Base-by-base conservation (phyloP, 768 basidiomycete species). In the Crassisporium funariophilum region DNA sequence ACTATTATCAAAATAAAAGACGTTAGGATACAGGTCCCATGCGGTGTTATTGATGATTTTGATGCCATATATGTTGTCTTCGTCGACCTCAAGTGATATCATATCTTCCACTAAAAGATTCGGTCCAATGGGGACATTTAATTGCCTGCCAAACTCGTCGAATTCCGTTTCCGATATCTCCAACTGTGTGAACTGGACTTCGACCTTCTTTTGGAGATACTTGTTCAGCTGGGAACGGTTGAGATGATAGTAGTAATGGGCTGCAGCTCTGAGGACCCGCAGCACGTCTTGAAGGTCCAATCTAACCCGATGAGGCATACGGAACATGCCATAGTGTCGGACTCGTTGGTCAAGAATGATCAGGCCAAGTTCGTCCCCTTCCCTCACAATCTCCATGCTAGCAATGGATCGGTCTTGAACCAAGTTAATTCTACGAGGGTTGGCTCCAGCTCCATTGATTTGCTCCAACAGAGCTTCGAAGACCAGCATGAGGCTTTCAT, bases 1-100 rank as follows among this genome's bases (percentile, higher is more conserved):
- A 41, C 55, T 55, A 34, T 55, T 49, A 41, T 66, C 58, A 41
- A 66, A 66, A 39, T 62, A 65, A 38, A 65, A 65, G 10, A 64
- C 27, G 35, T 50, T 52, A 3, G 53, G 45, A 39, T 61, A 65
- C 3, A 68, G 47, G 35, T 52, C 38, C 11, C 24, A 10, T 5
- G 39, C 39, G 13, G 53, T 47, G n/a, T 56, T 48, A 47, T 68
- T 68, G 16, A 42, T 56, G 41, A 68, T 56, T 35, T 53, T 53
- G 19, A 57, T 53, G 7, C 61, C 61, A 47, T 58, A 62, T 7
- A 44, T 25, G 11, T 44, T 41, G 1, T 42, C 27, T 2, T 49
- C 54, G 7, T 55, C 35, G 23, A 59, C 38, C 10, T 51, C 49
- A 22, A 62, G 57, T 8, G 17, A 27, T 8, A 60, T 39, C 8